Evolutionary conservation across 495 filamentous ascomycete genomes (phyloP).

Genomic region (Umbilicaria muhlenbergii): DNA sequence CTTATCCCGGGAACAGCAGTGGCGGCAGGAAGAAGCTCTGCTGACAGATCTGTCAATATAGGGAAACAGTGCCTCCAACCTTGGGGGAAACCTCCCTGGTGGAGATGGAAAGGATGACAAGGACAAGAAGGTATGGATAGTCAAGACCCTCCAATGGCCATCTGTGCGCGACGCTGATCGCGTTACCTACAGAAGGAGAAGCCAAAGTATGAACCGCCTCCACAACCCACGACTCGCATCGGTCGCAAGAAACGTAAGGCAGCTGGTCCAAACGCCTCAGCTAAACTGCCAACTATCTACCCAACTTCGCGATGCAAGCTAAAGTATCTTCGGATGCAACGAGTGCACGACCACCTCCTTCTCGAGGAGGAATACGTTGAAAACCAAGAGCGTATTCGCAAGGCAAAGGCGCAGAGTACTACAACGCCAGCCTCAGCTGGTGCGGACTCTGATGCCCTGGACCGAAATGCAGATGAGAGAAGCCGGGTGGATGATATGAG

Average conservation of each 20-base stretch:
- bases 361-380: conserved; percentile 98
- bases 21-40: no score
- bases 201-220: conserved; percentile 97
- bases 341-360: conserved; percentile 91
- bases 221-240: conserved; percentile 89
- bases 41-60: conserved; percentile 15
- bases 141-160: background rate
- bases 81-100: conserved; percentile 51
- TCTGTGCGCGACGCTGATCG: conserved; percentile 1
- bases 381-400: conserved; percentile 90
- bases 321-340: conserved; percentile 91
- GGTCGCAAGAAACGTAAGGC: conserved; percentile 96
- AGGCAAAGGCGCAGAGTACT: conserved; percentile 71
- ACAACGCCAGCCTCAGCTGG: conserved; percentile 35
- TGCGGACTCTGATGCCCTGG: conserved; percentile 46
- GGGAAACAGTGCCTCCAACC: conserved; percentile 81
- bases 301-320: conserved; percentile 96
- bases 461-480: conserved; percentile 87
- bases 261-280: conserved; percentile 79
- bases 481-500: conserved; percentile 97
- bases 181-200: conserved; percentile 69
- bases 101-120: conserved; percentile 74
- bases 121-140: conserved; percentile 70
- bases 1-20: no score
- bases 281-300: conserved; percentile 85